These are phyloP conservation scores for Fistulifera pelliculosa DNA, from an alignment of 108 stramenopile species.

Conservation along the genomic window DNA sequence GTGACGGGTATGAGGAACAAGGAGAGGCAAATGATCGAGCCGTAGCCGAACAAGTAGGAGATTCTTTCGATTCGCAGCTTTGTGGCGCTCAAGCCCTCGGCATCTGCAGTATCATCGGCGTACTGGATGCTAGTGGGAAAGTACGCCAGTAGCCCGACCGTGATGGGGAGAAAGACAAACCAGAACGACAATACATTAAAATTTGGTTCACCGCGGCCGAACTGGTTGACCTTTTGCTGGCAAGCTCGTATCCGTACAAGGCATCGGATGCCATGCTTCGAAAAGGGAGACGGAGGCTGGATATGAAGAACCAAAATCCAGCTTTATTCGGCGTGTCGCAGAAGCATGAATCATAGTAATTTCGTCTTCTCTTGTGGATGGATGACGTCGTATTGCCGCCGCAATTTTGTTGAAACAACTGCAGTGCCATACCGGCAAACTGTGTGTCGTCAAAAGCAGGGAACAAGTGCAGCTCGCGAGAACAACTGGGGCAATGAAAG, in stretches of 20 bases:
- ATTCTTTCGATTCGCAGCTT: background rate
- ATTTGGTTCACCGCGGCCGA: background rate
- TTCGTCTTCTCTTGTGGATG: too few species aligned
- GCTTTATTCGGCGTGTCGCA: too few species aligned
- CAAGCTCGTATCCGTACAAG: background rate
- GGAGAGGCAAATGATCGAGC: constrained; percentile 7
- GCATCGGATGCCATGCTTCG: background rate
- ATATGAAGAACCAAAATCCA: too few species aligned
- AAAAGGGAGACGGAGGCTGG: too few species aligned
- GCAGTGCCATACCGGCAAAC: too few species aligned
- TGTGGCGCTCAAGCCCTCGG: background rate
- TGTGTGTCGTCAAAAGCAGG: too few species aligned
- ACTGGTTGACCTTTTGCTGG: constrained; percentile 4
- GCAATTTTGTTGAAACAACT: too few species aligned
- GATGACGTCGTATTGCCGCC: too few species aligned
- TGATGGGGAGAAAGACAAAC: background rate
- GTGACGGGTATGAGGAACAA: constrained; percentile 32
- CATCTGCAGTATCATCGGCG: background rate
- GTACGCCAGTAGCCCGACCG: background rate
- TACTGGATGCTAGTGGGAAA: background rate
- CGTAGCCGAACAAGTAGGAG: too few species aligned
- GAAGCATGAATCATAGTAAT: too few species aligned
- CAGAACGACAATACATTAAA: background rate
- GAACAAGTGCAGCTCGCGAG: too few species aligned
- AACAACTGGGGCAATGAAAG: too few species aligned